A percentile compares a stretch with the other conserved stretches of the same genome.
Evolutionary conservation across 495 filamentous ascomycete genomes (phyloP).

Genomic region (Xylaria intraflava): DNA sequence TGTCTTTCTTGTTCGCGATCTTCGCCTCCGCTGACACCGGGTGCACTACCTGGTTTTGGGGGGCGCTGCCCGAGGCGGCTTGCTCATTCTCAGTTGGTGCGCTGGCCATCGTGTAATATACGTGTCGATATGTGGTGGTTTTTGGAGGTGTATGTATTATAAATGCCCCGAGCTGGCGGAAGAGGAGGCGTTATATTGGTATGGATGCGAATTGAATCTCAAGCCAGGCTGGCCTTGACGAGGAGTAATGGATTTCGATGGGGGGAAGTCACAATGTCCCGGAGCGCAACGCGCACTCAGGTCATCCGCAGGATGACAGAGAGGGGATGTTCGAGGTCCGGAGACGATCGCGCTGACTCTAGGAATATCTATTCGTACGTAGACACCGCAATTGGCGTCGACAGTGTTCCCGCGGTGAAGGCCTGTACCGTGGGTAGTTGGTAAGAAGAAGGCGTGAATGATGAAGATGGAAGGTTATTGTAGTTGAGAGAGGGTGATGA

Average conservation of each 20-base stretch:
- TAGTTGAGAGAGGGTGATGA: too few relatives aligned
- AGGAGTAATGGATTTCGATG: background rate
- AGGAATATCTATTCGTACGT: background rate
- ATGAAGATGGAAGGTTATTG: conserved; percentile 6
- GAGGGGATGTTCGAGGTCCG: background rate
- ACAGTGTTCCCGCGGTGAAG: background rate
- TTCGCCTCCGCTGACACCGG: conserved; percentile 28
- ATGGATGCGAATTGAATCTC: background rate
- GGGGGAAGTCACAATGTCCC: background rate
- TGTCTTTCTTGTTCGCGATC: conserved; percentile 75
- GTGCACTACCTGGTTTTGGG: conserved; percentile 17
- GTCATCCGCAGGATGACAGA: background rate
- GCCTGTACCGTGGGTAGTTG: background rate
- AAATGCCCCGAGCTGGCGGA: too few relatives aligned
- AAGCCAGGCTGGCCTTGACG: background rate
- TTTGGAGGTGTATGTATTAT: too few relatives aligned
- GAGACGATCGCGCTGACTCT: background rate
- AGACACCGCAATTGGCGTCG: background rate
- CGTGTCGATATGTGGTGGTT: background rate
- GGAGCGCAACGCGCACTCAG: background rate
- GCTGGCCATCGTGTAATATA: conserved; percentile 13
- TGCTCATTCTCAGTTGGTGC: conserved; percentile 25
- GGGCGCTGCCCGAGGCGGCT: conserved; percentile 16
- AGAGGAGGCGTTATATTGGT: background rate
- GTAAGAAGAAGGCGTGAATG: conserved; percentile 1